phyloP scores from a whole-genome alignment of 768 basidiomycete genomes.

The Mycena maculata region DNA sequence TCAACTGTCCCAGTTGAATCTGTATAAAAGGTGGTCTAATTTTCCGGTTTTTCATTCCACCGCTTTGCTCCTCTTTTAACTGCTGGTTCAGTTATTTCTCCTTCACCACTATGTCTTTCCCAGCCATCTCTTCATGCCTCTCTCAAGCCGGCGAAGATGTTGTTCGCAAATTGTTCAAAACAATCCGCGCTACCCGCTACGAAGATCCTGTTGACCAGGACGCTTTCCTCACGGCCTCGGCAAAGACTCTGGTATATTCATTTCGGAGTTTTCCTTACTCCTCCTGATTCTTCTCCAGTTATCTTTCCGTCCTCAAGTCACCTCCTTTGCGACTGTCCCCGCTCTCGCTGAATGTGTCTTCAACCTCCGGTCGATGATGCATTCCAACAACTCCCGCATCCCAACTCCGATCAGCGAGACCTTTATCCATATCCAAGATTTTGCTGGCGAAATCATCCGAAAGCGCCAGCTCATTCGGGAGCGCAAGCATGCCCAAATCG shows the following conservation, averaged over 20 bases:
- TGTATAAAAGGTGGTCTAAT: neutral
- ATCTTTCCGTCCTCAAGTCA: neutral
- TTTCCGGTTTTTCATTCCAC: too few species aligned
- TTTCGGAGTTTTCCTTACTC: neutral
- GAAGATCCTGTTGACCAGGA: conserved; percentile 24
- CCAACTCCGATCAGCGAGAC: neutral
- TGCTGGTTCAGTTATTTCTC: neutral
- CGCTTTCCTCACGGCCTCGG: conserved; percentile 1
- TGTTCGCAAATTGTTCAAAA: neutral
- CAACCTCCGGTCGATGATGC: neutral
- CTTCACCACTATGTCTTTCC: neutral
- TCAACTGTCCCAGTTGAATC: neutral
- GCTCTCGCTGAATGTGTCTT: neutral
- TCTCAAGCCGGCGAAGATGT: neutral
- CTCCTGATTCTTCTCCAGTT: neutral
- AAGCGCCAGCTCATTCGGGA: conserved; percentile 1
- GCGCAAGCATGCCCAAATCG: neutral
- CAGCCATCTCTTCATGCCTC: neutral
- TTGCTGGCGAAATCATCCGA: conserved; percentile 13
- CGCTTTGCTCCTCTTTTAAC: neutral
- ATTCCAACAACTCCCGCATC: neutral
- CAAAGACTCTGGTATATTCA: neutral
- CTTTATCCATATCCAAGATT: neutral
- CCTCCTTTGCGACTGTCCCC: neutral
- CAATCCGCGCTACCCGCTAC: neutral